Evolutionary conservation across 176 grass and related monocot genomes (phyloP).

Genomic region (Aegilops umbellulata): DNA sequence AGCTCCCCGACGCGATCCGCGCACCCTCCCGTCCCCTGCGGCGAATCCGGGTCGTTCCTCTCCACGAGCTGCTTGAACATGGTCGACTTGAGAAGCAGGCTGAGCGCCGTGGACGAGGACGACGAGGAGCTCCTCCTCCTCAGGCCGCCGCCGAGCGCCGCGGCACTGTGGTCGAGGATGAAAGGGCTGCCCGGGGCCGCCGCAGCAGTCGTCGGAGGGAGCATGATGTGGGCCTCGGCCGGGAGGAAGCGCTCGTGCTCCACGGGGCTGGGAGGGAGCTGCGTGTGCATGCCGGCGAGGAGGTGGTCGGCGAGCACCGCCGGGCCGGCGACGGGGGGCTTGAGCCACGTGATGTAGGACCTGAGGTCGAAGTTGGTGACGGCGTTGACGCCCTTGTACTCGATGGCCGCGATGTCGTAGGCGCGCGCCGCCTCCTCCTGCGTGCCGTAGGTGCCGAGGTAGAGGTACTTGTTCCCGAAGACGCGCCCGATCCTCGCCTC

Average conservation of each 20-base stretch:
- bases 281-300: conserved; percentile 9
- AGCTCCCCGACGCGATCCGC: neutral
- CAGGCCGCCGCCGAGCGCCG: neutral
- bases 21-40: neutral
- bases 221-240: conserved; percentile 10
- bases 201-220: neutral
- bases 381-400: conserved; percentile 68
- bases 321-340: conserved; percentile 22
- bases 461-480: conserved; percentile 74
- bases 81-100: conserved; percentile 70
- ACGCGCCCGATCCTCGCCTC: conserved; percentile 73
- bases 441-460: conserved; percentile 67
- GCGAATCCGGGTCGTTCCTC: conserved; percentile 41
- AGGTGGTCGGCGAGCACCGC: neutral
- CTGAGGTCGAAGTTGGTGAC: conserved; percentile 78
- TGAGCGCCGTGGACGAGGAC: conserved; percentile 45
- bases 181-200: conserved; percentile 16
- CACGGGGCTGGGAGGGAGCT: neutral
- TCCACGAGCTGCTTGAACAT: conserved; percentile 69
- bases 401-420: conserved; percentile 71
- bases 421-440: conserved; percentile 68
- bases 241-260: conserved; percentile 23
- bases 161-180: conserved; percentile 9
- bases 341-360: conserved; percentile 74
- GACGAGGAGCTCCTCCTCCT: conserved; percentile 28